phyloP scores from a whole-genome alignment of 2,329 filamentous ascomycete species.

The Cercospora beticola region DNA sequence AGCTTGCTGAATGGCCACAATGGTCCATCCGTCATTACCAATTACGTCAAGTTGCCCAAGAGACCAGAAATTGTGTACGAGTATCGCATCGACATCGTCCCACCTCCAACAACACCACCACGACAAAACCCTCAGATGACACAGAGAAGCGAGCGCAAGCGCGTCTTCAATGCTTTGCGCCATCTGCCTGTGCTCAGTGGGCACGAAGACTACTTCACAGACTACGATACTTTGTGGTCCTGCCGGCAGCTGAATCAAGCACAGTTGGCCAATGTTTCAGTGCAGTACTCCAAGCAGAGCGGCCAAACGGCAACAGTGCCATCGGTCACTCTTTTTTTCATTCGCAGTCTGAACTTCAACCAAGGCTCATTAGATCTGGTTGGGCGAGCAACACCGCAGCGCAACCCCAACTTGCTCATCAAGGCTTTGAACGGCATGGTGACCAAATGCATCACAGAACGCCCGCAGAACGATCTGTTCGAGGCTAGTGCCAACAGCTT shows the following conservation, averaged over 20 bases:
- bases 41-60: background rate
- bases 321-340: background rate
- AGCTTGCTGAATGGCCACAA: background rate
- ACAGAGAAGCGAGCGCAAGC: constrained; percentile 5
- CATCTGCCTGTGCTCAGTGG: background rate
- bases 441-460: constrained; percentile 9
- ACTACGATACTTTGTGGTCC: constrained; percentile 8
- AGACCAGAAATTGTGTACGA: background rate
- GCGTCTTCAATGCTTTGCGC: background rate
- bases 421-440: constrained; percentile 9
- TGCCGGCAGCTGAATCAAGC: background rate
- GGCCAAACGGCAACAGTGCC: background rate
- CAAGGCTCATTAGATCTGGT: background rate
- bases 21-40: background rate
- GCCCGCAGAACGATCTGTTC: background rate
- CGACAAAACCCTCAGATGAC: background rate
- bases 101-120: background rate
- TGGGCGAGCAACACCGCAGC: background rate
- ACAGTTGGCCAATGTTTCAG: background rate
- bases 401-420: constrained; percentile 7
- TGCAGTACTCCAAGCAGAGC: constrained; percentile 7
- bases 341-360: background rate
- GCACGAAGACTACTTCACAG: constrained; percentile 3
- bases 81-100: background rate
- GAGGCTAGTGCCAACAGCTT: constrained; percentile 13